Evolutionary conservation across 2,329 filamentous ascomycete species (phyloP).

Genomic region (Hymenoscyphus linearis): DNA sequence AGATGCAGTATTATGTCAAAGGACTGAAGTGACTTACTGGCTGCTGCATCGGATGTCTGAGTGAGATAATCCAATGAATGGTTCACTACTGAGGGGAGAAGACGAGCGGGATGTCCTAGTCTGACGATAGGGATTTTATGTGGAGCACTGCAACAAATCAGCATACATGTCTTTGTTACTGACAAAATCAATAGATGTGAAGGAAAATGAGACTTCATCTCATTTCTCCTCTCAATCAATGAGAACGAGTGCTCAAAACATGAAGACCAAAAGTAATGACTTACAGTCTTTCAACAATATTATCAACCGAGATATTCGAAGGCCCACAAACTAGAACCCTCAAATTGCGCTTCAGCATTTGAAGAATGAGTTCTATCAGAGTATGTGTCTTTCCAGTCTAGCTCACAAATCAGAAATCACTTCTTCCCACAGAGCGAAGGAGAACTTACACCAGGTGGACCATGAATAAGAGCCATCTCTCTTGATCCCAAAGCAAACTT

Average conservation of each 20-base stretch:
- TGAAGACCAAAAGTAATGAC: too few relatives aligned
- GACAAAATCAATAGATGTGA: too few relatives aligned
- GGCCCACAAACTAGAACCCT: conserved; percentile 91
- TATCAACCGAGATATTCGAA: conserved; percentile 96
- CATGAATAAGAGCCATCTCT: conserved; percentile 87
- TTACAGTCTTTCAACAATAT: conserved; percentile 75
- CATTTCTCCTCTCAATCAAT: background rate
- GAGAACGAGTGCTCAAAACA: background rate
- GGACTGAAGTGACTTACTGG: conserved; percentile 35
- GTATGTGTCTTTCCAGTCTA: conserved; percentile 95
- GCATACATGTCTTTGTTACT: too few relatives aligned
- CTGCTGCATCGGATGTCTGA: conserved; percentile 81
- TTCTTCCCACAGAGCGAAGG: background rate
- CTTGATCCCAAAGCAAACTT: conserved; percentile 77
- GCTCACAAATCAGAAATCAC: conserved; percentile 6
- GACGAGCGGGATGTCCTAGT: conserved; percentile 84
- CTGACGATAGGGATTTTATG: conserved; percentile 84
- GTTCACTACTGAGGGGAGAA: conserved; percentile 80
- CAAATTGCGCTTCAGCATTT: conserved; percentile 68
- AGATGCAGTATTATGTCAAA: background rate
- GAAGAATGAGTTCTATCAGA: conserved; percentile 89
- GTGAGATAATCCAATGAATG: conserved; percentile 91
- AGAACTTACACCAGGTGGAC: conserved; percentile 69
- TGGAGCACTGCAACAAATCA: conserved; percentile 42
- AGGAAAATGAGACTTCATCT: conserved; percentile 36